Percentiles rank a stretch among this genome's conserved stretches.
These are phyloP conservation scores for Dendrobium officinale DNA, from an alignment of 106 monocot genomes.

Conservation along the genomic window DNA sequence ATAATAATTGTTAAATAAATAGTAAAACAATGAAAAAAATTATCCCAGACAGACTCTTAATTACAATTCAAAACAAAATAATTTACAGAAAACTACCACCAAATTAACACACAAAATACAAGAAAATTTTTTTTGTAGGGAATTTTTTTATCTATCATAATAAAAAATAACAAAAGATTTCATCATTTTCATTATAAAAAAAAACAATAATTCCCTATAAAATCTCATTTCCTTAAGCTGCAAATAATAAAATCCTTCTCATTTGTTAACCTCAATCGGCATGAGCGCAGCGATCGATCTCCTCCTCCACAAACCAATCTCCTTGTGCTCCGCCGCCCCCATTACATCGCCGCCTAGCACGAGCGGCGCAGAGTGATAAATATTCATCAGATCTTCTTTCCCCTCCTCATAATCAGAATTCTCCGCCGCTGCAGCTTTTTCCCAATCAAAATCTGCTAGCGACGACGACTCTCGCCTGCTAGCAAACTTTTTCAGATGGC, in stretches of 20 bases:
- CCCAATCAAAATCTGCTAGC: conserved; percentile 50
- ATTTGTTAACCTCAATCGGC: not conserved
- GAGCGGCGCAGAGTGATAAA: conserved; percentile 33
- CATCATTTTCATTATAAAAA: no score
- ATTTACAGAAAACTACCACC: not conserved
- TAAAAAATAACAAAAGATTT: no score
- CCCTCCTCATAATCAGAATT: not conserved
- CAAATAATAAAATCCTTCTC: not conserved
- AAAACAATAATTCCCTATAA: no score
- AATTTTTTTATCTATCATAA: not conserved
- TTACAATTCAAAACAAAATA: not conserved
- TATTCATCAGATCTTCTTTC: conserved; percentile 10
- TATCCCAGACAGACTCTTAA: not conserved
- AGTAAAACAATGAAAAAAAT: no score
- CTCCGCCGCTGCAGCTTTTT: conserved; percentile 9
- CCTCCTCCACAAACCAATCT: conserved; percentile 58
- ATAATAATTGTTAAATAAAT: no score
- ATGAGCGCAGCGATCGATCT: conserved; percentile 15
- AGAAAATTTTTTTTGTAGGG: no score
- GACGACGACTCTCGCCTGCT: conserved; percentile 30
- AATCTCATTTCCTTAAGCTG: no score
- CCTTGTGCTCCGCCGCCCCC: conserved; percentile 34
- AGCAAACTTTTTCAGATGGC: conserved; percentile 42
- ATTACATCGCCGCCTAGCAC: conserved; percentile 18
- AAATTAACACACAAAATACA: no score